A percentile compares a stretch with the other conserved stretches of the same genome.
These are phyloP conservation scores for Cladochytrium tenue DNA, from an alignment of 371 early-diverging fungal genomes.

Conservation along the genomic window DNA sequence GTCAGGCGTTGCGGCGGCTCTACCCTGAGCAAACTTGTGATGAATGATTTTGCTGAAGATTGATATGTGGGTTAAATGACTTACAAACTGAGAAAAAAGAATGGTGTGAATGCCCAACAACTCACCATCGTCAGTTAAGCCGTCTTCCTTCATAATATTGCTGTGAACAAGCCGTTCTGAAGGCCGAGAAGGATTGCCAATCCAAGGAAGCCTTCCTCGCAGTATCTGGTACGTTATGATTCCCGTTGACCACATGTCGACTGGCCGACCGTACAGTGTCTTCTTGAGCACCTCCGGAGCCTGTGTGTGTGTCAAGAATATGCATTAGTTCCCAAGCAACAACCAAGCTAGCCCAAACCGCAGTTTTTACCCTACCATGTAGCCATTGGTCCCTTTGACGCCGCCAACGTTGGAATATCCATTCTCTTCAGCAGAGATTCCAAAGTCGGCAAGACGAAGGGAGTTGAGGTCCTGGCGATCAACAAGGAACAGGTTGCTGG, in stretches of 20 bases:
- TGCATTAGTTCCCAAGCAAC: too few species aligned
- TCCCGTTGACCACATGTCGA: slow-evolving; percentile 62
- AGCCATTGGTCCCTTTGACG: slow-evolving; percentile 34
- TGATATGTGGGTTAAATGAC: not conserved
- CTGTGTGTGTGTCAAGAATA: too few species aligned
- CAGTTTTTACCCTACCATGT: slow-evolving; percentile 22
- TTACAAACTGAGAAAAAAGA: not conserved
- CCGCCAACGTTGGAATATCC: slow-evolving; percentile 31
- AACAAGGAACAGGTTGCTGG: slow-evolving; percentile 28
- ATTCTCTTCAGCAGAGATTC: slow-evolving; percentile 30
- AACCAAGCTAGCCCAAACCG: too few species aligned
- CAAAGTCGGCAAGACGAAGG: slow-evolving; percentile 36
- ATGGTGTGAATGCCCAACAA: not conserved
- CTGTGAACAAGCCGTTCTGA: not conserved
- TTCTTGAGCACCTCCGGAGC: slow-evolving; percentile 60
- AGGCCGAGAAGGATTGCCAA: not conserved
- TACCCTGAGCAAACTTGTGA: slow-evolving; percentile 11
- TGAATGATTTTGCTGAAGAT: slow-evolving; percentile 19
- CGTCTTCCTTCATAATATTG: not conserved
- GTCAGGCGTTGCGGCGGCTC: slow-evolving; percentile 15
- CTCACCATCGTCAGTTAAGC: not conserved
- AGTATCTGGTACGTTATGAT: slow-evolving; percentile 55
- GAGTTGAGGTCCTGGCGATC: slow-evolving; percentile 7
- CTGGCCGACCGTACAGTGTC: slow-evolving; percentile 49
- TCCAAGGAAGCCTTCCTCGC: slow-evolving; percentile 45